Percentiles rank a stretch among this genome's conserved stretches.
Evolutionary conservation across 106 monocot species (phyloP).

Genomic region (Dioscorea alata): DNA sequence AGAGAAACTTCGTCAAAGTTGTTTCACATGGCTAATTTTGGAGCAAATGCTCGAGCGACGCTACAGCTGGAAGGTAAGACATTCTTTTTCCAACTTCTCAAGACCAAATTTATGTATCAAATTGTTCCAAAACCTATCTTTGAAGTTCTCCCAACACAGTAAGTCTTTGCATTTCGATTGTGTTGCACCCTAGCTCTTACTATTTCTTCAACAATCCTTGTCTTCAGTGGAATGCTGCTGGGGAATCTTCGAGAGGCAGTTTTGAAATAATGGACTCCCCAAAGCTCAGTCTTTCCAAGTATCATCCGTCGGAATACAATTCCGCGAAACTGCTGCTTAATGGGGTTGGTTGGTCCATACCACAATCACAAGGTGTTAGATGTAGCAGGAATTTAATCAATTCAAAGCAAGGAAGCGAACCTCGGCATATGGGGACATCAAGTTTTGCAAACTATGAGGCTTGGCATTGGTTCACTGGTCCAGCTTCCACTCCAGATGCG

Average conservation of each 20-base stretch:
- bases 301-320: slow-evolving; percentile 41
- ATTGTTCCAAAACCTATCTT: neutral
- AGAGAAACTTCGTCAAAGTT: slow-evolving; percentile 85
- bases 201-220: too few species aligned
- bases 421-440: slow-evolving; percentile 18
- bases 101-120: neutral
- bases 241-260: slow-evolving; percentile 35
- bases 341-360: slow-evolving; percentile 88
- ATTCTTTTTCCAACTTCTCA: neutral
- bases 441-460: slow-evolving; percentile 35
- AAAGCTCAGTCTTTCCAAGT: slow-evolving; percentile 24
- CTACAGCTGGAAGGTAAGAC: slow-evolving; percentile 71
- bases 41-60: slow-evolving; percentile 77
- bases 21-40: slow-evolving; percentile 83
- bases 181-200: neutral
- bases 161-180: neutral
- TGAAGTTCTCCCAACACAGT: neutral
- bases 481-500: slow-evolving; percentile 42
- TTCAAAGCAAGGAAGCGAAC: slow-evolving; percentile 31
- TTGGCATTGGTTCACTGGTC: slow-evolving; percentile 90
- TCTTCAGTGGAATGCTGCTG: slow-evolving; percentile 60
- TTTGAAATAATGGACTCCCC: slow-evolving; percentile 27
- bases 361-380: slow-evolving; percentile 67
- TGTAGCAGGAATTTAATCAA: slow-evolving; percentile 17
- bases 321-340: slow-evolving; percentile 74